Evolutionary conservation across 1,284 basidiomycete genomes (phyloP).

Genomic region (Leccinum glutinopallens): DNA sequence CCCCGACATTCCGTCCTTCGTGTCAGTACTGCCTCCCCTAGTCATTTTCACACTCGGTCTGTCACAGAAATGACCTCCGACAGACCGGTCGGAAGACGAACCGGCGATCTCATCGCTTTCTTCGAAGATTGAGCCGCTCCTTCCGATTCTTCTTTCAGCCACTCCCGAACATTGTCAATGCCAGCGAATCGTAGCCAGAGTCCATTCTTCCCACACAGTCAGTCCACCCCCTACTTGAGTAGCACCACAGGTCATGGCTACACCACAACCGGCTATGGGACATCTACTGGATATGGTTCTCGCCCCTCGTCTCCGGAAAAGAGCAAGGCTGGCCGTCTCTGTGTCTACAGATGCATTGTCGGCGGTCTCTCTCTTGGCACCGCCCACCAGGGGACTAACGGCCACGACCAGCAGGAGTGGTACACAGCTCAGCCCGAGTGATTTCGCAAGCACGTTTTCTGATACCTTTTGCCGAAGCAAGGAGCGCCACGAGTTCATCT

Average conservation of each 20-base stretch:
- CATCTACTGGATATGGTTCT: conserved; percentile 37
- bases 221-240: conserved; percentile 43
- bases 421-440: conserved; percentile 35
- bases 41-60: conserved; percentile 31
- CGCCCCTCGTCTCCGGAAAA: conserved; percentile 51
- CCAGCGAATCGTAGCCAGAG: conserved; percentile 56
- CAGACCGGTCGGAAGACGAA: conserved; percentile 53
- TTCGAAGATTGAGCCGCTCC: conserved; percentile 59
- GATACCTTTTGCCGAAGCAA: conserved; percentile 37
- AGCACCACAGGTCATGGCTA: conserved; percentile 35
- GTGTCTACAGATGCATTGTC: conserved; percentile 35
- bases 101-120: conserved; percentile 71
- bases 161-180: conserved; percentile 55
- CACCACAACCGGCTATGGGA: conserved; percentile 34
- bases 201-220: conserved; percentile 49
- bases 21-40: conserved; percentile 28
- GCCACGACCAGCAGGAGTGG: conserved; percentile 26
- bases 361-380: conserved; percentile 43
- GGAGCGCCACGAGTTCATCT: conserved; percentile 23
- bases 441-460: conserved; percentile 39
- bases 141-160: conserved; percentile 38
- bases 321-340: conserved; percentile 39
- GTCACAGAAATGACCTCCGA: conserved; percentile 32
- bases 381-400: conserved; percentile 32
- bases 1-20: conserved; percentile 43